A percentile compares a stretch with the other conserved stretches of the same genome.
phyloP scores from a whole-genome alignment of 352 stramenopile genomes.

The Blastocystis sp. region DNA sequence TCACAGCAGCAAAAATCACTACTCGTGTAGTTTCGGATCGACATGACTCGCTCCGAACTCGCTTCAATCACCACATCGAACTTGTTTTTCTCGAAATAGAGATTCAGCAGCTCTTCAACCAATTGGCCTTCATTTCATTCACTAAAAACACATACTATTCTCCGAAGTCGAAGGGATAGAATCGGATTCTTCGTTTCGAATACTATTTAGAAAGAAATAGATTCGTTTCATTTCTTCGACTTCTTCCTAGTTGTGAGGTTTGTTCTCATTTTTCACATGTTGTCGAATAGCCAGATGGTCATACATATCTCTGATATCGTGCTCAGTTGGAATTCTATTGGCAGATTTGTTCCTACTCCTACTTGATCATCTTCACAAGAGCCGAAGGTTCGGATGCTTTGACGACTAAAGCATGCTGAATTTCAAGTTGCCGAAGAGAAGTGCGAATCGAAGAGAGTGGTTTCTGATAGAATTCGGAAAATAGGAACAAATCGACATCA shows the following conservation, averaged over 20 bases:
- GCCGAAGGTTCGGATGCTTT: background rate
- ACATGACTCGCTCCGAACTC: background rate
- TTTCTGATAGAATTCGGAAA: background rate
- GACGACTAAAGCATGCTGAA: background rate
- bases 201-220: background rate
- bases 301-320: background rate
- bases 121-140: background rate
- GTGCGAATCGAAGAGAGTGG: background rate
- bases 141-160: background rate
- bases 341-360: background rate
- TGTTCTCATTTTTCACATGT: background rate
- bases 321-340: background rate
- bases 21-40: background rate
- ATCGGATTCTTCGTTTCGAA: background rate
- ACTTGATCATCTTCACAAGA: conserved; percentile 9
- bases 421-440: conserved; percentile 14
- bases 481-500: conserved; percentile 2
- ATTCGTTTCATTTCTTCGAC: conserved; percentile 29
- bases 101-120: background rate
- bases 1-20: background rate
- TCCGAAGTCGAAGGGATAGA: background rate
- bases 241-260: background rate
- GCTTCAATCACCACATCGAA: background rate
- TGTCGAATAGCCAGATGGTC: background rate
- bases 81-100: conserved; percentile 14